Evolutionary conservation across 495 filamentous ascomycete genomes (phyloP).

Genomic region (Penicillium psychrofluorescens): DNA sequence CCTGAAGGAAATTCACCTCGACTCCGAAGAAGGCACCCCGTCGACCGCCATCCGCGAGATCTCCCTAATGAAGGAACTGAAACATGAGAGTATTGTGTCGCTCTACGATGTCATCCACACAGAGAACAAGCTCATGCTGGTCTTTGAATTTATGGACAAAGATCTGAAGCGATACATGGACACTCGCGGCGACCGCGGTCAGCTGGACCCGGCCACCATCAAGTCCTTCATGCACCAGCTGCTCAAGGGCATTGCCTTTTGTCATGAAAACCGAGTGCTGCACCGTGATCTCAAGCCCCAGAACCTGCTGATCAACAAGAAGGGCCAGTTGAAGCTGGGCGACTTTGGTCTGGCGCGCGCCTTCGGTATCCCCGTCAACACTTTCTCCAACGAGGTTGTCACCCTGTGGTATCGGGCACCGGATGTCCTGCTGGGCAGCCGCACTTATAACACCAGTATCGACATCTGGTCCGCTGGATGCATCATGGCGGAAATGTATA

Average conservation of each 20-base stretch:
- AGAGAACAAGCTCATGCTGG: slow-evolving; percentile 98
- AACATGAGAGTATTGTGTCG: slow-evolving; percentile 95
- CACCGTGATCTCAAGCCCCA: slow-evolving; percentile 96
- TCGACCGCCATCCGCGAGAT: slow-evolving; percentile 99
- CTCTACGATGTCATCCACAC: slow-evolving; percentile 99
- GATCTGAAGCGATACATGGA: slow-evolving; percentile 99
- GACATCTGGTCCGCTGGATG: slow-evolving; percentile 97
- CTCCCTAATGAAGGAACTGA: slow-evolving; percentile 97
- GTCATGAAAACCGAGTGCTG: slow-evolving; percentile 89
- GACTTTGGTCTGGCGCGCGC: slow-evolving; percentile 90
- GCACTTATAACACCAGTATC: slow-evolving; percentile 95
- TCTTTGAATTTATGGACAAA: slow-evolving; percentile 97
- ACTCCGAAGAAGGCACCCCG: slow-evolving; percentile 96
- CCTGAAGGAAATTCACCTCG: slow-evolving; percentile 97
- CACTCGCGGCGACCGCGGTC: slow-evolving; percentile 71
- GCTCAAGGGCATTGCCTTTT: slow-evolving; percentile 89
- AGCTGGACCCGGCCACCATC: slow-evolving; percentile 76
- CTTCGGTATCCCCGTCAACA: slow-evolving; percentile 96
- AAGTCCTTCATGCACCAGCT: slow-evolving; percentile 98
- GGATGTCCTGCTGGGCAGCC: slow-evolving; percentile 81
- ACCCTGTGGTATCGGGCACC: slow-evolving; percentile 95
- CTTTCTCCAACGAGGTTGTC: slow-evolving; percentile 96
- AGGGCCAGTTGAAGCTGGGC: slow-evolving; percentile 85
- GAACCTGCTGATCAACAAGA: slow-evolving; percentile 90
- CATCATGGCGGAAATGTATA: slow-evolving; percentile 99